Evolutionary conservation across 2,329 filamentous ascomycete genomes (phyloP).

Genomic region (Sarocladium brachiariae): DNA sequence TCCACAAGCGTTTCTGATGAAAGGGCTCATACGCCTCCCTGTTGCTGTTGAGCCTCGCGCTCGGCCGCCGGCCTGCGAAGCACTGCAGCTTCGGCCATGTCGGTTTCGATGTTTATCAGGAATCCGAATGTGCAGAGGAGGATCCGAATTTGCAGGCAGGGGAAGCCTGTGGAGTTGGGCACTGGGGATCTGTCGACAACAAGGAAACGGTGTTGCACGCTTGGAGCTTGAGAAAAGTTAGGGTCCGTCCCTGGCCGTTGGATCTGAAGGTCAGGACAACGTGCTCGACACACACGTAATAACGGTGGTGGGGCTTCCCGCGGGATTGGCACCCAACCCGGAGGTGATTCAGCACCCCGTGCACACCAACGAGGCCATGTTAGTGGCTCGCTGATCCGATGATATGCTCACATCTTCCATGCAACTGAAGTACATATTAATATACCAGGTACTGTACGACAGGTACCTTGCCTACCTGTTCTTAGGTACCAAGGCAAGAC

Average conservation of each 20-base stretch:
- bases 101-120: not conserved
- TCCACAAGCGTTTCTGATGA: not conserved
- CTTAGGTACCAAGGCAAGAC: no score
- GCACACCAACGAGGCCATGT: not conserved
- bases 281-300: no score
- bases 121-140: not conserved
- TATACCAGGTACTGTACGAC: no score
- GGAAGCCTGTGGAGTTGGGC: not conserved
- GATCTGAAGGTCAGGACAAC: no score
- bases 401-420: no score
- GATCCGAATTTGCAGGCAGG: not conserved
- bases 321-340: not conserved
- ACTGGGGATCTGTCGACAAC: not conserved
- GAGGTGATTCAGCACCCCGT: not conserved
- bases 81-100: conserved; percentile 8
- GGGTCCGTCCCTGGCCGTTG: not conserved
- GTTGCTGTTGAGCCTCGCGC: conserved; percentile 1
- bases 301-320: not conserved
- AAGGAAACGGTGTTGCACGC: no score
- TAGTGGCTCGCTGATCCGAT: not conserved
- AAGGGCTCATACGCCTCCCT: conserved; percentile 3
- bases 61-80: not conserved
- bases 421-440: no score
- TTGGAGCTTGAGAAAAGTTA: not conserved
- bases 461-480: no score